Conservation (phyloP, 257 asterid species). For the Solanum arcanum region DNA sequence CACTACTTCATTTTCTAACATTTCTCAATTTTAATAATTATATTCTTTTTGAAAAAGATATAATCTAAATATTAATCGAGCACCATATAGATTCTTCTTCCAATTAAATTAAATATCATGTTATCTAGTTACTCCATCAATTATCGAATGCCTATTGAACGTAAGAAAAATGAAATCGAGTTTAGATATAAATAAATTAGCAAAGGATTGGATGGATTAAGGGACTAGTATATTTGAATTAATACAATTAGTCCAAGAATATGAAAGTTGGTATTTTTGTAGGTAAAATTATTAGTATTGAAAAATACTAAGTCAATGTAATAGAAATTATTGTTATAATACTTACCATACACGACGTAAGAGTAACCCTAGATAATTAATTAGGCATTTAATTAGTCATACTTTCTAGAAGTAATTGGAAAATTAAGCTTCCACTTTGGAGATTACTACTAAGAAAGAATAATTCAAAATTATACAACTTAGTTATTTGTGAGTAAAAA, state of each 20-base stretch:
- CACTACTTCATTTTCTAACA: neutral
- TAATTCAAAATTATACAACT: neutral
- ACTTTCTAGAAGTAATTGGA: neutral
- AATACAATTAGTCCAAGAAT: neutral
- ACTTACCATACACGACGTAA: neutral
- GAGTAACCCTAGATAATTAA: neutral
- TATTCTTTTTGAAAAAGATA: neutral
- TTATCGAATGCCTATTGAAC: neutral
- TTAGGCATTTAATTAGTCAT: neutral
- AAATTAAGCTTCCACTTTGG: neutral
- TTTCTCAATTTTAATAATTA: neutral
- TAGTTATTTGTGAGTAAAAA: neutral
- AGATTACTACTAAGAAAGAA: neutral
- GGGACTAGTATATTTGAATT: neutral
- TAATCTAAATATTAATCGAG: neutral
- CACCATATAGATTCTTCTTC: neutral
- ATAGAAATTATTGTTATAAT: neutral
- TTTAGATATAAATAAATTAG: neutral
- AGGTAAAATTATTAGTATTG: neutral
- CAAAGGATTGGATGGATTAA: neutral
- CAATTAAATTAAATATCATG: neutral
- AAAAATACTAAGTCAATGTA: neutral
- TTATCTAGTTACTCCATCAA: neutral
- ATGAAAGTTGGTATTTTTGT: neutral
- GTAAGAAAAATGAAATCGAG: neutral